Conservation (phyloP, 768 basidiomycete species). For the Leccinum uliginosum region DNA sequence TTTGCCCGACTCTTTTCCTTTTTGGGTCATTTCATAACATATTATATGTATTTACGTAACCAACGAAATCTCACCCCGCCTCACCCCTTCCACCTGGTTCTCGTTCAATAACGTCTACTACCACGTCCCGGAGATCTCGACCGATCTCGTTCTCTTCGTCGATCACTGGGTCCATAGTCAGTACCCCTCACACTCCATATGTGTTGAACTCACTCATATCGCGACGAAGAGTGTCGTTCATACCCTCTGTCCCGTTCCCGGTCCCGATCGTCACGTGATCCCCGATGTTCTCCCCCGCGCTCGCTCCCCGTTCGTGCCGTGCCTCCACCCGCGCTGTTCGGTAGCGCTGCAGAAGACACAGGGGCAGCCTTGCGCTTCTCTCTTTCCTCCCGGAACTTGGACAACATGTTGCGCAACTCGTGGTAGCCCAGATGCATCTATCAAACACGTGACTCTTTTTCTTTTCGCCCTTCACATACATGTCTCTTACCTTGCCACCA, state of each 20-base stretch:
- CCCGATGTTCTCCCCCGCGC: slow-evolving; percentile 50
- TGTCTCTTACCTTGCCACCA: slow-evolving; percentile 94
- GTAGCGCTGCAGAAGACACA: slow-evolving; percentile 36
- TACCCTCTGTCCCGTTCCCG: slow-evolving; percentile 67
- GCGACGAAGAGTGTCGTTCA: slow-evolving; percentile 58
- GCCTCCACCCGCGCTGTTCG: slow-evolving; percentile 35
- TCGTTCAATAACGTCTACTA: slow-evolving; percentile 54
- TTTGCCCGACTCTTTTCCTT: slow-evolving; percentile 16
- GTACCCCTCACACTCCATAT: slow-evolving; percentile 13
- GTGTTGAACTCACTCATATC: slow-evolving; percentile 60
- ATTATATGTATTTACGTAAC: slow-evolving; percentile 17
- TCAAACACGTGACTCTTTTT: slow-evolving; percentile 29
- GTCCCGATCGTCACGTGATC: slow-evolving; percentile 61
- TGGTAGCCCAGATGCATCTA: slow-evolving; percentile 99
- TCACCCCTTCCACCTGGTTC: slow-evolving; percentile 18
- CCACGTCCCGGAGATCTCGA: slow-evolving; percentile 63
- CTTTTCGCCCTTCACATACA: slow-evolving; percentile 18
- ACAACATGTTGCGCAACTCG: slow-evolving; percentile 91
- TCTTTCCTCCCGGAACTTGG: slow-evolving; percentile 87
- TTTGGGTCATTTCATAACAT: slow-evolving; percentile 12
- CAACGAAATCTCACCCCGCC: slow-evolving; percentile 11
- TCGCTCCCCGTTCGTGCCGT: slow-evolving; percentile 40
- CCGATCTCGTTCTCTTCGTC: slow-evolving; percentile 68
- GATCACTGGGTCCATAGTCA: slow-evolving; percentile 47
- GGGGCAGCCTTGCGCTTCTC: slow-evolving; percentile 69